Percentiles rank a stretch among this genome's conserved stretches.
These are phyloP conservation scores for Aspergillus brunneoviolaceus DNA, from an alignment of 2,329 filamentous ascomycete species.

Conservation along the genomic window DNA sequence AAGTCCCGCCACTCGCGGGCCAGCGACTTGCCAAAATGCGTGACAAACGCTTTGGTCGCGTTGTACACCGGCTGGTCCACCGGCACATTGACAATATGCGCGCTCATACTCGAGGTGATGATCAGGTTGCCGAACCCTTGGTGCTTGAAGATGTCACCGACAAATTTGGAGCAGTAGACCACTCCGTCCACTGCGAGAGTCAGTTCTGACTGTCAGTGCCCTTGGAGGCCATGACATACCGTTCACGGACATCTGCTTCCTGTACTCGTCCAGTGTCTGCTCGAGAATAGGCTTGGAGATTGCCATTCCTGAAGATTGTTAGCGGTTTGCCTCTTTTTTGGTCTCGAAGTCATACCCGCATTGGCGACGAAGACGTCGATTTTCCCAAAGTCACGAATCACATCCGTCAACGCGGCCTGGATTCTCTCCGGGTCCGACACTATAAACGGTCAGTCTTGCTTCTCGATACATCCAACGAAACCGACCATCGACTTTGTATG, in stretches of 20 bases:
- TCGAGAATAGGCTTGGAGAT: constrained; percentile 58
- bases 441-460: constrained; percentile 12
- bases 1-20: constrained; percentile 59
- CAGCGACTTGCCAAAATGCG: constrained; percentile 56
- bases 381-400: constrained; percentile 43
- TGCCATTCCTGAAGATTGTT: constrained; percentile 41
- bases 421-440: constrained; percentile 45
- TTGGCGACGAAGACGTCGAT: constrained; percentile 49
- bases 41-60: constrained; percentile 56
- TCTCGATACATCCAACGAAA: background rate
- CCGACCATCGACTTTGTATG: constrained; percentile 46
- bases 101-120: constrained; percentile 54
- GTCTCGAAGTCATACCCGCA: constrained; percentile 30
- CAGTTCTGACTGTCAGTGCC: background rate
- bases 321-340: background rate
- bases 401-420: constrained; percentile 32
- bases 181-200: constrained; percentile 46
- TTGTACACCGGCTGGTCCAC: constrained; percentile 59
- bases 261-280: constrained; percentile 53
- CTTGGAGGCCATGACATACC: constrained; percentile 21
- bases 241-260: constrained; percentile 55
- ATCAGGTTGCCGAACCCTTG: constrained; percentile 49
- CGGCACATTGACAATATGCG: constrained; percentile 53
- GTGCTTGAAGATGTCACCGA: constrained; percentile 44
- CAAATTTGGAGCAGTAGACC: constrained; percentile 47